Evolutionary conservation across 352 stramenopile species (phyloP), one percentile per base, ranked within the genome.

Genomic region (Globisporangium nagaii): DNA sequence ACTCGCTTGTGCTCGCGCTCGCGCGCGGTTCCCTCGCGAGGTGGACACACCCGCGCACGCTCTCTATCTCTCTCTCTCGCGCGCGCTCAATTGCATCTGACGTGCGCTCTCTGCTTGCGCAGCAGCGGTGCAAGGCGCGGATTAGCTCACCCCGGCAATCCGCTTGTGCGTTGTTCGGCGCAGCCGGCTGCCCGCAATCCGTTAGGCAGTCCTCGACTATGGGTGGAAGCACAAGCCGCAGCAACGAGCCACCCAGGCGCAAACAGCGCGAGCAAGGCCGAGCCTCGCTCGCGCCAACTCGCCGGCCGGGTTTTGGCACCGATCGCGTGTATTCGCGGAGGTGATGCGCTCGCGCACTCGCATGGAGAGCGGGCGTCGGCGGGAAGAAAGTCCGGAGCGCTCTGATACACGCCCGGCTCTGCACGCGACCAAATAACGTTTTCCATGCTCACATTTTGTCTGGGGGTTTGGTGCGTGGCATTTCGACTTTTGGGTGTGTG

Each of bases 21-120:
- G 17, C 43, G 35, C 43, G 12, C 27, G n/a, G 28, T 36, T 56
- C 36, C 49, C 49, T 46, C 39, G 49, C 49, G 47, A 31, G 41
- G 52, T 58, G 52, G 52, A 58, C 52, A 34, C 35, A 50, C 8
- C 51, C 17, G 2, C 37, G 36, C 6, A 6, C 13, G 5, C n/a
- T n/a, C n/a, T n/a, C n/a, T n/a, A n/a, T n/a, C n/a, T n/a, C n/a
- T n/a, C n/a, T n/a, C n/a, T n/a, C n/a, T n/a, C n/a, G n/a, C n/a
- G n/a, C n/a, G n/a, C n/a, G n/a, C n/a, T n/a, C n/a, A n/a, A n/a
- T n/a, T n/a, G 9, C 35, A 19, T n/a, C 10, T 28, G 51, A 27
- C 41, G 42, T 34, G 22, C 20, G 31, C 15, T 43, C 20, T 27
- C 12, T n/a, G n/a, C n/a, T 19, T 4, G 45, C 45, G 27, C 10